Percentiles rank a stretch among this genome's conserved stretches.
These are phyloP conservation scores for Bruguiera hainesii DNA, from an alignment of 441 rosid species.

Conservation along the genomic window DNA sequence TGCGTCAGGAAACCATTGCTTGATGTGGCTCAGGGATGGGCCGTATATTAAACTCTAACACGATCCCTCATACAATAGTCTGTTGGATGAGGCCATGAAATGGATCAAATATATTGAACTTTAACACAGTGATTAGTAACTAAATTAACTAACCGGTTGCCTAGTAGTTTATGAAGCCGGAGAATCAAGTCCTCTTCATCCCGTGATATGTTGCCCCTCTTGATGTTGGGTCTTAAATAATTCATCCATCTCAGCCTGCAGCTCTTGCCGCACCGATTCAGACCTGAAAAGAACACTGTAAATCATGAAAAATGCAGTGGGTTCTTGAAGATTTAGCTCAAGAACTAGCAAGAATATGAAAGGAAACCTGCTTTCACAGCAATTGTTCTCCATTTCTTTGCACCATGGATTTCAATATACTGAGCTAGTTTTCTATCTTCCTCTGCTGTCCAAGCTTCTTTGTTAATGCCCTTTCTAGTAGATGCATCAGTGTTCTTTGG, in stretches of 20 bases:
- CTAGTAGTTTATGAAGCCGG: constrained; percentile 60
- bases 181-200: constrained; percentile 65
- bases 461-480: constrained; percentile 35
- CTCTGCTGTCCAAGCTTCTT: constrained; percentile 68
- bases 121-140: too few relatives aligned
- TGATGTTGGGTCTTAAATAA: constrained; percentile 60
- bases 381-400: constrained; percentile 50
- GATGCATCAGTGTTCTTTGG: constrained; percentile 27
- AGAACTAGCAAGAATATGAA: neutral
- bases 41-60: too few relatives aligned
- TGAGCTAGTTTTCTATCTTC: constrained; percentile 54
- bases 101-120: too few relatives aligned
- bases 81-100: too few relatives aligned
- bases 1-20: too few relatives aligned
- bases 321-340: neutral
- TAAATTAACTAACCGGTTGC: constrained; percentile 43
- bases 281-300: constrained; percentile 28
- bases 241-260: constrained; percentile 67
- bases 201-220: constrained; percentile 64
- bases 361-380: constrained; percentile 46
- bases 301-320: neutral
- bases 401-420: constrained; percentile 48
- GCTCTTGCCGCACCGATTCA: constrained; percentile 58
- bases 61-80: too few relatives aligned
- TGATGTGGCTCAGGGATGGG: too few relatives aligned